Base-by-base conservation (phyloP, 2,329 filamentous ascomycete species). In the Cercospora brassicicola region DNA sequence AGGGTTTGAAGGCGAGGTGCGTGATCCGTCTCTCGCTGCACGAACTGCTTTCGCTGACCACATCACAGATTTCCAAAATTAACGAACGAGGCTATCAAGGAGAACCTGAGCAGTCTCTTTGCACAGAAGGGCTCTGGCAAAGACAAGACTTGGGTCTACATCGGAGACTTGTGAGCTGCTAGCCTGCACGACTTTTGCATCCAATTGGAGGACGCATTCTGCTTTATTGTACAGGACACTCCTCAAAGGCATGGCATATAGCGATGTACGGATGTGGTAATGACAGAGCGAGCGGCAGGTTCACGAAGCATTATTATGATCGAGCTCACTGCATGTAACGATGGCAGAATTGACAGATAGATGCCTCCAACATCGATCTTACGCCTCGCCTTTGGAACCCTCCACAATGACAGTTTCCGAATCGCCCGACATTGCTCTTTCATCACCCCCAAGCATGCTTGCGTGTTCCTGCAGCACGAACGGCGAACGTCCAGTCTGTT, bases 1-100 rank as follows among this genome's bases (percentile, higher is more conserved):
- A 94, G 78, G 84, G 90, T 4, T 79, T 96, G 68, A 92, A 93
- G 79, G 89, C 90, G 76, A 85, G 88, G 82, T 87, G 79, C 68
- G 82, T 74, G n/a, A 13, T 20, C 48, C 2, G 10, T 26, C 15
- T 48, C 23, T 70, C 6, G 20, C 15, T 23, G 60, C 13, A 3
- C 56, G 18, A 36, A n/a, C 53, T 31, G 15, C 4, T 18, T 26
- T 31, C 31, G 51, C 67, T 75, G 53, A 75, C 62, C 45, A 64
- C 8, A 60, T 31, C 4, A 11, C 72, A 87, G 86, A 72, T 93
- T 94, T 72, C 87, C 89, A 0, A 89, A 89, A 69, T 85, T 89
- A 56, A 87, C 89, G 1, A 92, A 90, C 74, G 87, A 88, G 20
- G 86, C 88, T 26, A 88, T 96, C 73, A 91, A 88, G 75, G 86